phyloP scores from a whole-genome alignment of 768 basidiomycete genomes.

The Crassisporium funariophilum region DNA sequence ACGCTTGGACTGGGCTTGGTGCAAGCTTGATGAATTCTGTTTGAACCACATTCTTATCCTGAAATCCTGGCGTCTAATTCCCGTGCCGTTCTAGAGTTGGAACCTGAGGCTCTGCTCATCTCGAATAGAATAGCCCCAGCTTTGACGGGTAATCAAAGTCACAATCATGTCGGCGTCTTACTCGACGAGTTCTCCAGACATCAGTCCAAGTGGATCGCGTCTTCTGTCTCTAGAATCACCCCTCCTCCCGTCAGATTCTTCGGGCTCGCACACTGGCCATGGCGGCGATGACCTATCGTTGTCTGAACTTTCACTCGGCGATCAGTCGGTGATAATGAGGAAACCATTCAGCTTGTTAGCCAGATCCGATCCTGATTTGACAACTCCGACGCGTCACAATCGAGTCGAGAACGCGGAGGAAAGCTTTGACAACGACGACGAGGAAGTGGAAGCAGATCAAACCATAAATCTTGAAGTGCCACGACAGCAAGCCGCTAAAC shows the following conservation, averaged over 20 bases:
- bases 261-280: neutral
- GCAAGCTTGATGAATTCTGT: no score
- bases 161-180: neutral
- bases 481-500: conserved; percentile 17
- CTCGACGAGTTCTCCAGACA: conserved; percentile 10
- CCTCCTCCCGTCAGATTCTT: conserved; percentile 2
- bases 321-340: conserved; percentile 15
- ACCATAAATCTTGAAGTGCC: conserved; percentile 5
- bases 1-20: no score
- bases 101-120: no score
- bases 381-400: conserved; percentile 14
- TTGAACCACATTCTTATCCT: no score
- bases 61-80: no score
- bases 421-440: conserved; percentile 2
- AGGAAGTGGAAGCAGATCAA: neutral
- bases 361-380: conserved; percentile 14
- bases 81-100: no score
- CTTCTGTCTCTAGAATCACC: conserved; percentile 8
- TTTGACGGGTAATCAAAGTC: neutral
- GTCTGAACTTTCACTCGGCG: conserved; percentile 36
- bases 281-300: conserved; percentile 33
- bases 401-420: conserved; percentile 1
- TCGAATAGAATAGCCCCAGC: no score
- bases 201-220: conserved; percentile 6
- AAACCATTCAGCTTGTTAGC: conserved; percentile 24